phyloP scores from a whole-genome alignment of 345 rosid genomes.

The Gossypium rotundifolium region DNA sequence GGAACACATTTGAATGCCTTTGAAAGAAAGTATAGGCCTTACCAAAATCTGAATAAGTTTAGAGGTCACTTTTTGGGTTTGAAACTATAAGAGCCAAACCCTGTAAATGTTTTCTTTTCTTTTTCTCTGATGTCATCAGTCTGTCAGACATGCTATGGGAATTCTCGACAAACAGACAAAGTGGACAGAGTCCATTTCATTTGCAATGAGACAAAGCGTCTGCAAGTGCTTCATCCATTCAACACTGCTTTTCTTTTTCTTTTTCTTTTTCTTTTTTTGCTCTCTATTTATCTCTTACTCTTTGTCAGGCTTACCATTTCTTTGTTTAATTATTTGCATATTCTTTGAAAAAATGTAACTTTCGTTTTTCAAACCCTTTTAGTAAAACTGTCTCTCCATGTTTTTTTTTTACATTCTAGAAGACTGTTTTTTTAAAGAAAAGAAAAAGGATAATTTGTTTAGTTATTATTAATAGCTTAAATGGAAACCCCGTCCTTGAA shows the following conservation, averaged over 20 bases:
- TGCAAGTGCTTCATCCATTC: slow-evolving; percentile 20
- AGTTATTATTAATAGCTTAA: slow-evolving; percentile 3
- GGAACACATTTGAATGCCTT: too few relatives aligned
- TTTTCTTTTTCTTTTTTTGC: background rate
- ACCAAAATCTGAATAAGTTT: too few relatives aligned
- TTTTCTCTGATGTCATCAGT: background rate
- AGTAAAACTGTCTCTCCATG: background rate
- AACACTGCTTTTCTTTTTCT: slow-evolving; percentile 17
- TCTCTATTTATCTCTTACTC: background rate
- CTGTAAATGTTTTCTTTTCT: too few relatives aligned
- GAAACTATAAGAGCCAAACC: background rate
- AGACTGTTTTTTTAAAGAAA: background rate
- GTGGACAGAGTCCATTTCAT: slow-evolving; percentile 28
- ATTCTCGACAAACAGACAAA: slow-evolving; percentile 46
- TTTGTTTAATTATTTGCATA: background rate
- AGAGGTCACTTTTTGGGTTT: slow-evolving; percentile 9
- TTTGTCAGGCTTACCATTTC: slow-evolving; percentile 17
- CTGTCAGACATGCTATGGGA: slow-evolving; percentile 29
- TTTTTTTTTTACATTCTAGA: background rate
- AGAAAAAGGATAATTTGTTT: background rate
- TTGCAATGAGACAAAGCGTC: slow-evolving; percentile 23
- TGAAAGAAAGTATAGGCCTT: too few relatives aligned
- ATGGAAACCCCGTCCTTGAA: slow-evolving; percentile 44
- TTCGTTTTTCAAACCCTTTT: slow-evolving; percentile 17
- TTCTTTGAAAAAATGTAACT: slow-evolving; percentile 16